A percentile compares a stretch with the other conserved stretches of the same genome.
phyloP scores from a whole-genome alignment of 2,329 filamentous ascomycete species.

The Trichoderma koningiopsis region DNA sequence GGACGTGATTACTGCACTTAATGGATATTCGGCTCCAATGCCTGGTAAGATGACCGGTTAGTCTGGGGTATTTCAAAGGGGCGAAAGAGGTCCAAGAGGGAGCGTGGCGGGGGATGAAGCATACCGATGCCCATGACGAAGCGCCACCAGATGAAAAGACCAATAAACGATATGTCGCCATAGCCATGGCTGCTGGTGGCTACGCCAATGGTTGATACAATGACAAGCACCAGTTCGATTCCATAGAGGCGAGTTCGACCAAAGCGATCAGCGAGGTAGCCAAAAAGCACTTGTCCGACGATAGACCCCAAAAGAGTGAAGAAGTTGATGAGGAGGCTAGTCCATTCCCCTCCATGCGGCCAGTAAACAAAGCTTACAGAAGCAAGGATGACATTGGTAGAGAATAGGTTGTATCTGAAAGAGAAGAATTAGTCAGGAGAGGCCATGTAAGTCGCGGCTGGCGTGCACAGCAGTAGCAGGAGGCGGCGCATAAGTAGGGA shows the following conservation, averaged over 20 bases:
- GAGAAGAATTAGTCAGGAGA: background rate
- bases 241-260: constrained; percentile 59
- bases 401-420: constrained; percentile 55
- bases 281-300: constrained; percentile 55
- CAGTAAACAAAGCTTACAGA: constrained; percentile 57
- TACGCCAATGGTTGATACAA: constrained; percentile 59
- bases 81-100: background rate
- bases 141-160: constrained; percentile 56
- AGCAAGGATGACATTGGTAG: constrained; percentile 57
- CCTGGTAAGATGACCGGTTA: constrained; percentile 40
- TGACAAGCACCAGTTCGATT: constrained; percentile 58
- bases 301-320: constrained; percentile 56
- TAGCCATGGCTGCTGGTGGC: constrained; percentile 56
- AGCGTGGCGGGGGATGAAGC: background rate
- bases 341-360: constrained; percentile 48
- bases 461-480: background rate
- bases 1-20: constrained; percentile 67
- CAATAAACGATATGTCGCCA: constrained; percentile 52
- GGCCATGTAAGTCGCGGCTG: background rate
- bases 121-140: constrained; percentile 57
- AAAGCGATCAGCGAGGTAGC: constrained; percentile 56
- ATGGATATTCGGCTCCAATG: constrained; percentile 69
- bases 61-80: background rate
- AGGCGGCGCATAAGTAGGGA: background rate
- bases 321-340: constrained; percentile 53